Conservation (phyloP, 2,329 filamentous ascomycete species). For the Rugonectria rugulosa region DNA sequence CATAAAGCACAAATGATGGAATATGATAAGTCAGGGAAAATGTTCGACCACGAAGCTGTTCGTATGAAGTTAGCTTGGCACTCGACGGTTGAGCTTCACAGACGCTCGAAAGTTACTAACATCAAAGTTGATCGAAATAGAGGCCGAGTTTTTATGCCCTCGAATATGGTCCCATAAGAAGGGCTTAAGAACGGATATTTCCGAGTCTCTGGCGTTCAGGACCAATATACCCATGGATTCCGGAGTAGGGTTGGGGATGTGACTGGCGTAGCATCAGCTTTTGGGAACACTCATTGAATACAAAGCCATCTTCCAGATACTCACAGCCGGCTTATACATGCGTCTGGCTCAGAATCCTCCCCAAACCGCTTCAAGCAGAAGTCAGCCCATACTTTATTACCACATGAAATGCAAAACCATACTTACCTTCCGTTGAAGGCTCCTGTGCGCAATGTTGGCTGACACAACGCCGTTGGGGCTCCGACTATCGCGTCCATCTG, state of each 20-base stretch:
- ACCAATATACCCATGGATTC: background rate
- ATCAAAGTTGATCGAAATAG: background rate
- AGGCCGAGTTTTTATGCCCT: background rate
- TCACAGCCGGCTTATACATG: background rate
- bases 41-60: background rate
- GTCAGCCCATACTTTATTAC: no score
- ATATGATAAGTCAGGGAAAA: conserved; percentile 4
- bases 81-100: no score
- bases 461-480: background rate
- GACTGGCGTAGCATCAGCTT: background rate
- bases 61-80: background rate
- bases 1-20: conserved; percentile 4
- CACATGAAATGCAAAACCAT: background rate
- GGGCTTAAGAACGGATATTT: background rate
- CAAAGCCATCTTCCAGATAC: background rate
- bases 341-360: background rate
- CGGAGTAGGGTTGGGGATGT: conserved; percentile 1
- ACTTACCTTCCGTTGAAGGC: background rate
- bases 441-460: background rate
- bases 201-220: background rate
- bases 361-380: background rate
- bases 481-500: background rate
- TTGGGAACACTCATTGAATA: background rate
- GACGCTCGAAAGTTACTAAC: background rate
- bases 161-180: background rate